Percentiles rank a stretch among this genome's conserved stretches.
phyloP scores from a whole-genome alignment of 2,329 filamentous ascomycete genomes.

The Xylaria sp. region DNA sequence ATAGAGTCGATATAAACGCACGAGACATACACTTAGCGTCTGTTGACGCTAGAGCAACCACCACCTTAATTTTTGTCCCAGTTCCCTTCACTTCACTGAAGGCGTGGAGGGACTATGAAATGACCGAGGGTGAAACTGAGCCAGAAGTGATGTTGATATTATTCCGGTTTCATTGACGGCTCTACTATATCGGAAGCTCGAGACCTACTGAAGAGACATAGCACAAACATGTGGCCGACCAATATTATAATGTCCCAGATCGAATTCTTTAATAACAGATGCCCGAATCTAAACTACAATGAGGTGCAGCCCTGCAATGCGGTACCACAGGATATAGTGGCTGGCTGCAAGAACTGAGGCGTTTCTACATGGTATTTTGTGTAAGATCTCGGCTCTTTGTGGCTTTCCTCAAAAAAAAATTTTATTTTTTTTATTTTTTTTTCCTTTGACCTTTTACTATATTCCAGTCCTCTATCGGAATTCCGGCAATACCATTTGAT shows the following conservation, averaged over 20 bases:
- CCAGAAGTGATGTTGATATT: background rate
- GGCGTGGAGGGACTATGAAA: background rate
- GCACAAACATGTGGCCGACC: background rate
- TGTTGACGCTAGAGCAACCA: conserved; percentile 13
- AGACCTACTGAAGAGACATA: background rate
- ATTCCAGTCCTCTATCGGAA: too few relatives aligned
- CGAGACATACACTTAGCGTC: conserved; percentile 24
- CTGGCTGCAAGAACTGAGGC: background rate
- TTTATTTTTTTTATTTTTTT: background rate
- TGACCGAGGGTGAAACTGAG: too few relatives aligned
- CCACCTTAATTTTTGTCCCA: conserved; percentile 2
- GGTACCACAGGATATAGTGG: background rate
- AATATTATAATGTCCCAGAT: background rate
- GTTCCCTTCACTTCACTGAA: background rate
- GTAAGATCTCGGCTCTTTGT: background rate
- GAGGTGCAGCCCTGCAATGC: background rate
- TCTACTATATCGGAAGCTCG: background rate
- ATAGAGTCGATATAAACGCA: conserved; percentile 41
- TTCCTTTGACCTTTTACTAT: background rate
- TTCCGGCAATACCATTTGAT: too few relatives aligned
- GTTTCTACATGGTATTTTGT: background rate
- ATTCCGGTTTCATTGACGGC: background rate
- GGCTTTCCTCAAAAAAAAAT: too few relatives aligned
- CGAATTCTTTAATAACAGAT: background rate
- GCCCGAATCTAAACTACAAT: background rate